A percentile compares a stretch with the other conserved stretches of the same genome.
Evolutionary conservation across 371 early-diverging fungal genomes (phyloP).

Genomic region (Blastocladiella emersonii): DNA sequence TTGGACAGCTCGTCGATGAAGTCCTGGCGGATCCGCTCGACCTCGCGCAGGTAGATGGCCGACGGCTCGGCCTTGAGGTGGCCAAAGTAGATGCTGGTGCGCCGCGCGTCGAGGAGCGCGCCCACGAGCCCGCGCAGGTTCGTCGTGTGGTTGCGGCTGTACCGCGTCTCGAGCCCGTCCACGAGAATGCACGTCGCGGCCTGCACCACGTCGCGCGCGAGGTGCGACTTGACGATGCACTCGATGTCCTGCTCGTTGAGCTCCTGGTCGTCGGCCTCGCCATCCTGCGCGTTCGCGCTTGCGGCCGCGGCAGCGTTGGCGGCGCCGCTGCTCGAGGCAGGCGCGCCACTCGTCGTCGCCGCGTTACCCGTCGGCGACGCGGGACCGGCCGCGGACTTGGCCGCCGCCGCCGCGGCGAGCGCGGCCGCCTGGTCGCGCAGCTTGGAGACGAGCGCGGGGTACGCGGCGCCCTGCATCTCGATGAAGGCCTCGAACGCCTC

Average conservation of each 20-base stretch:
- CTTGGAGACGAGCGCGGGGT: background rate
- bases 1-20: slow-evolving; percentile 15
- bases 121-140: slow-evolving; percentile 19
- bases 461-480: background rate
- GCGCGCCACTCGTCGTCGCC: no score
- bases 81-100: slow-evolving; percentile 16
- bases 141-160: slow-evolving; percentile 8
- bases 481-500: slow-evolving; percentile 17
- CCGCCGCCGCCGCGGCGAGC: background rate
- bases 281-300: background rate
- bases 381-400: background rate
- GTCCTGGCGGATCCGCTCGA: slow-evolving; percentile 10
- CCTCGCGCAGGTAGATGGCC: slow-evolving; percentile 29
- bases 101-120: slow-evolving; percentile 15
- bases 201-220: slow-evolving; percentile 21
- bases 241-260: slow-evolving; percentile 22
- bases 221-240: slow-evolving; percentile 17
- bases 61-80: slow-evolving; percentile 19
- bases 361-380: background rate
- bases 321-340: background rate
- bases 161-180: slow-evolving; percentile 36
- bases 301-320: background rate
- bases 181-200: slow-evolving; percentile 21
- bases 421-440: background rate
- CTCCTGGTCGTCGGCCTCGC: slow-evolving; percentile 5